A percentile compares a stretch with the other conserved stretches of the same genome.
phyloP scores from a whole-genome alignment of 176 grass and related monocot species.

The Aegilops sharonensis region DNA sequence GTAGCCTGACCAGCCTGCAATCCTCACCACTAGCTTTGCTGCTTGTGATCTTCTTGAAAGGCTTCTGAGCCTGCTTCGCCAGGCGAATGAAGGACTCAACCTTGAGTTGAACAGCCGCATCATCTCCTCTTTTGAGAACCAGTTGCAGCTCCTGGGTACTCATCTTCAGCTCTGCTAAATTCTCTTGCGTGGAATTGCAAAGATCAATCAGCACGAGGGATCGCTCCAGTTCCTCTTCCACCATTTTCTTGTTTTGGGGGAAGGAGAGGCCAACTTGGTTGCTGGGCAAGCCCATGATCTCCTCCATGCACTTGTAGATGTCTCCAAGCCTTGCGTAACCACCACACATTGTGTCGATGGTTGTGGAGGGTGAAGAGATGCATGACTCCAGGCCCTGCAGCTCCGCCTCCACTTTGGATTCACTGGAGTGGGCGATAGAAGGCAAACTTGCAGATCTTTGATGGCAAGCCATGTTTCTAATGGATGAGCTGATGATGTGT shows the following conservation, averaged over 20 bases:
- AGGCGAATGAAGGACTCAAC: constrained; percentile 20
- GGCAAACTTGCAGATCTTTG: constrained; percentile 49
- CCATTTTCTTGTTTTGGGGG: constrained; percentile 10
- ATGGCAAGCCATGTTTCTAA: constrained; percentile 44
- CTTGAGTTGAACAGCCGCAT: neutral
- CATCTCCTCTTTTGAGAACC: constrained; percentile 35
- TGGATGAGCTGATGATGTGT: neutral
- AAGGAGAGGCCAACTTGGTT: constrained; percentile 33
- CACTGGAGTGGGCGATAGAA: constrained; percentile 1
- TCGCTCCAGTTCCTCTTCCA: constrained; percentile 39
- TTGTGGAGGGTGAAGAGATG: neutral
- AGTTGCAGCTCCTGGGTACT: constrained; percentile 25
- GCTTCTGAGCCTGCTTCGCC: constrained; percentile 32
- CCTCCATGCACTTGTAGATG: constrained; percentile 31
- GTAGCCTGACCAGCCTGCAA: constrained; percentile 2
- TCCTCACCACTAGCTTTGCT: neutral
- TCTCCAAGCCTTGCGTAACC: constrained; percentile 20
- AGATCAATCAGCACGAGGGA: constrained; percentile 48
- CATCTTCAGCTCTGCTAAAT: constrained; percentile 23
- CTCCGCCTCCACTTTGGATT: constrained; percentile 34
- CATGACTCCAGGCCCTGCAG: constrained; percentile 17
- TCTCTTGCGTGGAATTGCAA: constrained; percentile 30
- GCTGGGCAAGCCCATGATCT: constrained; percentile 39
- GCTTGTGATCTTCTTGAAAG: constrained; percentile 31
- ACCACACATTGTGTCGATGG: neutral